Percentiles rank a stretch among this genome's conserved stretches.
These are phyloP conservation scores for Pythium insidiosum DNA, from an alignment of 352 stramenopile species.

Conservation along the genomic window DNA sequence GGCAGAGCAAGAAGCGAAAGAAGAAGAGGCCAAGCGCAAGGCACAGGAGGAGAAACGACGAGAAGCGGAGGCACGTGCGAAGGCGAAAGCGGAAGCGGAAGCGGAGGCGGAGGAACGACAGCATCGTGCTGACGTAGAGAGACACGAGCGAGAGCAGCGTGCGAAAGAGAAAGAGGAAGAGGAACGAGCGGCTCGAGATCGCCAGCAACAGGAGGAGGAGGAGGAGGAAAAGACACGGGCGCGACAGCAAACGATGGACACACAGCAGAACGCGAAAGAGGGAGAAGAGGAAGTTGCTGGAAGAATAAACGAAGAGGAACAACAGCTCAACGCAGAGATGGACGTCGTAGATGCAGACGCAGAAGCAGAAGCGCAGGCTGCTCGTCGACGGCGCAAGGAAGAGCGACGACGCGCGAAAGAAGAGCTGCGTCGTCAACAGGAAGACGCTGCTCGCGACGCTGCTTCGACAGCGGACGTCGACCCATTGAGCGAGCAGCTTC, in stretches of 20 bases:
- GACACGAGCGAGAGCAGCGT: neutral
- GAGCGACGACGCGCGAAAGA: too few species aligned
- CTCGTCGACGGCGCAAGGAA: too few species aligned
- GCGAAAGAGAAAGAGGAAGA: slow-evolving; percentile 1
- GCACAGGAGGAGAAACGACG: slow-evolving; percentile 1
- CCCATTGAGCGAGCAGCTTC: too few species aligned
- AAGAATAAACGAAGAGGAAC: slow-evolving; percentile 9
- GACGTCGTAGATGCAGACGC: slow-evolving; percentile 4
- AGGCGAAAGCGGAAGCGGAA: too few species aligned
- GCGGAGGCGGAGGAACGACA: slow-evolving; percentile 1
- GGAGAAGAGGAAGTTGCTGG: slow-evolving; percentile 1
- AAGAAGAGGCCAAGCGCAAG: slow-evolving; percentile 1
- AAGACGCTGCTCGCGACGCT: too few species aligned
- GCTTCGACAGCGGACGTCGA: too few species aligned
- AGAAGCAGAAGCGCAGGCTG: neutral
- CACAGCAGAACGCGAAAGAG: slow-evolving; percentile 13
- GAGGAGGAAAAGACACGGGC: slow-evolving; percentile 22
- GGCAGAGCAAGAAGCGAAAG: too few species aligned
- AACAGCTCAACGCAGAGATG: too few species aligned
- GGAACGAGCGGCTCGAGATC: neutral
- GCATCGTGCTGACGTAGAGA: neutral
- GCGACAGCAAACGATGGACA: too few species aligned
- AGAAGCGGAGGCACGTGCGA: too few species aligned
- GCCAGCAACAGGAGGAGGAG: slow-evolving; percentile 5
- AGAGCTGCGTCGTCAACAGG: too few species aligned